A percentile compares a stretch with the other conserved stretches of the same genome.
These are phyloP conservation scores for Cyanodermella asteris DNA, from an alignment of 2,329 filamentous ascomycete species.

Conservation along the genomic window DNA sequence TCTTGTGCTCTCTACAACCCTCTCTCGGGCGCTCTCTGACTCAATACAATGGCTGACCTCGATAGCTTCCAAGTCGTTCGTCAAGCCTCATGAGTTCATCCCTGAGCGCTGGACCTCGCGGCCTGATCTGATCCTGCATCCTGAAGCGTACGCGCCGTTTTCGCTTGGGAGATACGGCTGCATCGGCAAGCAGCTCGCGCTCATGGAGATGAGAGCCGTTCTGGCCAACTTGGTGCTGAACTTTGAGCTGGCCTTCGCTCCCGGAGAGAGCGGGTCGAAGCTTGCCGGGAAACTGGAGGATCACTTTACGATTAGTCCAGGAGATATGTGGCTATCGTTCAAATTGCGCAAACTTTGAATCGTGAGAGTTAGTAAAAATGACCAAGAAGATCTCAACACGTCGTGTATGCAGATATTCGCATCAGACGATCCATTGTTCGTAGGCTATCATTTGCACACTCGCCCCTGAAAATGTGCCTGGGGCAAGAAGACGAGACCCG, in stretches of 20 bases:
- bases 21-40: slow-evolving; percentile 9
- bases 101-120: slow-evolving; percentile 6
- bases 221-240: slow-evolving; percentile 9
- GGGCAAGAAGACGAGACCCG: no score
- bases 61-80: slow-evolving; percentile 1
- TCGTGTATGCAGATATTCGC: no score
- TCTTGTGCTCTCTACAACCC: slow-evolving; percentile 10
- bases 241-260: slow-evolving; percentile 11
- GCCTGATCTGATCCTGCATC: slow-evolving; percentile 8
- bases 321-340: slow-evolving; percentile 3
- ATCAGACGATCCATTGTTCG: no score
- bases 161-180: slow-evolving; percentile 10
- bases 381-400: no score
- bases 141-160: slow-evolving; percentile 8
- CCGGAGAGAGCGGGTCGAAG: slow-evolving; percentile 9
- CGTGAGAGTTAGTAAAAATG: no score
- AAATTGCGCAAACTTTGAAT: no score
- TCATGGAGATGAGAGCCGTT: slow-evolving; percentile 11
- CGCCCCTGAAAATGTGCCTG: no score
- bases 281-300: slow-evolving; percentile 7
- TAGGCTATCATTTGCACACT: no score
- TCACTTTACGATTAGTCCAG: slow-evolving; percentile 8
- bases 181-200: slow-evolving; percentile 13
- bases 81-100: slow-evolving; percentile 3
- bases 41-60: slow-evolving; percentile 5